A percentile compares a stretch with the other conserved stretches of the same genome.
Conservation (phyloP, 164 flowering plant species). For the Malania oleifera region DNA sequence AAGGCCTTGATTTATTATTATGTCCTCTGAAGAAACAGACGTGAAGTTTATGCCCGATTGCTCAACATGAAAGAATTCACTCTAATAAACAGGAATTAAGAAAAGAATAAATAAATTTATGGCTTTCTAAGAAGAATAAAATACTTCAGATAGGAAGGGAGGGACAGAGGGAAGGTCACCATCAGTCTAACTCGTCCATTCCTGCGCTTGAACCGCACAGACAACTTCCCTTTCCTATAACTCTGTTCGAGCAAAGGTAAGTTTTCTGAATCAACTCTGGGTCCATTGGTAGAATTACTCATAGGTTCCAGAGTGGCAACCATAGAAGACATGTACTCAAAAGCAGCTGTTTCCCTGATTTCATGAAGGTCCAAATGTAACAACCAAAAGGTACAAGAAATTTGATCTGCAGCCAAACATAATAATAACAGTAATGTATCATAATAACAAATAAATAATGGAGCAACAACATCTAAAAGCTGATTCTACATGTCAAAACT, state of each 20-base stretch:
- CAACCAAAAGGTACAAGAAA: conserved; percentile 74
- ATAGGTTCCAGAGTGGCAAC: conserved; percentile 60
- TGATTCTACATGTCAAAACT: no score
- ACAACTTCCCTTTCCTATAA: conserved; percentile 49
- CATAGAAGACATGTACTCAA: conserved; percentile 83
- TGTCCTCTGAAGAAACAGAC: conserved; percentile 44
- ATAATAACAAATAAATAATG: not conserved
- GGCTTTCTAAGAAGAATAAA: not conserved
- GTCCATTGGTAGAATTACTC: conserved; percentile 28
- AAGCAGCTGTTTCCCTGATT: conserved; percentile 35
- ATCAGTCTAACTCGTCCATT: conserved; percentile 85
- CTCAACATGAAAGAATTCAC: conserved; percentile 56
- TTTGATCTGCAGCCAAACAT: conserved; percentile 46
- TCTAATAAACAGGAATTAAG: conserved; percentile 28
- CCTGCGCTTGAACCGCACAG: conserved; percentile 66
- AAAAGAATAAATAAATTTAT: conserved; percentile 13
- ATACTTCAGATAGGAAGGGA: not conserved
- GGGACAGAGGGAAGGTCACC: conserved; percentile 32
- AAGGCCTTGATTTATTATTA: conserved; percentile 38
- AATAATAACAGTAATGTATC: not conserved
- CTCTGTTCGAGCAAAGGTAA: conserved; percentile 37
- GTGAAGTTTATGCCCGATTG: conserved; percentile 54
- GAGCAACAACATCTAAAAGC: no score
- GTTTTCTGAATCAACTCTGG: conserved; percentile 24
- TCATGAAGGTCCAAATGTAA: conserved; percentile 78